Conservation (phyloP, 1,284 basidiomycete species). For the Trametes hirsuta region DNA sequence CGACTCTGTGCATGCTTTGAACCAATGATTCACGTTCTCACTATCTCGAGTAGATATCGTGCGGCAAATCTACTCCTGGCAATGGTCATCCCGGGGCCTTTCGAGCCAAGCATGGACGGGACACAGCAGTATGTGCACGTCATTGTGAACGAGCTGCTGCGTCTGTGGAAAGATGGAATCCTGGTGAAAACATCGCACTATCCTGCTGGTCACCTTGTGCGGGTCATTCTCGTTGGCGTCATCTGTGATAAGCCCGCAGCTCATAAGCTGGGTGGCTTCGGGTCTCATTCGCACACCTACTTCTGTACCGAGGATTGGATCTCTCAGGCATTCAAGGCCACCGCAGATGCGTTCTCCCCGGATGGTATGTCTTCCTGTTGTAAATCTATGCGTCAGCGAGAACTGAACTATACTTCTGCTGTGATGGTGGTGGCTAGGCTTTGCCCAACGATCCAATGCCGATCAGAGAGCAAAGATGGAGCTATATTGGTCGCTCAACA, state of each 20-base stretch:
- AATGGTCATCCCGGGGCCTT: slow-evolving; percentile 41
- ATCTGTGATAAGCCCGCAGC: slow-evolving; percentile 43
- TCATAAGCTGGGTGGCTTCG: slow-evolving; percentile 41
- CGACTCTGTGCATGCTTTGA: no score
- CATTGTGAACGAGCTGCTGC: slow-evolving; percentile 38
- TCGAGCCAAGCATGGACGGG: slow-evolving; percentile 37
- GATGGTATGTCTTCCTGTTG: slow-evolving; percentile 17
- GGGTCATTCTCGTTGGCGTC: slow-evolving; percentile 36
- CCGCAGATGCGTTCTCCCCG: slow-evolving; percentile 10
- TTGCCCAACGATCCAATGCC: no score
- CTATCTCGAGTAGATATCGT: slow-evolving; percentile 33
- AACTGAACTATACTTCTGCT: no score
- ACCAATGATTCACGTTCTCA: no score
- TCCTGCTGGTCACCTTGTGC: slow-evolving; percentile 33
- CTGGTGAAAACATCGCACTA: slow-evolving; percentile 21
- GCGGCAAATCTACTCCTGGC: slow-evolving; percentile 36
- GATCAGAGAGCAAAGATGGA: no score
- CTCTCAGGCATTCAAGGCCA: slow-evolving; percentile 21
- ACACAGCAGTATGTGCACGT: slow-evolving; percentile 33
- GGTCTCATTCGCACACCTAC: slow-evolving; percentile 34
- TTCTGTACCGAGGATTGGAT: slow-evolving; percentile 41
- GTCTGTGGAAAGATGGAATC: slow-evolving; percentile 34
- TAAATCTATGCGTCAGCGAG: no score
- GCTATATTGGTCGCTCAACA: no score
- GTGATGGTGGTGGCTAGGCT: no score